phyloP scores from a whole-genome alignment of 345 rosid species.

The Aquilaria malaccensis region DNA sequence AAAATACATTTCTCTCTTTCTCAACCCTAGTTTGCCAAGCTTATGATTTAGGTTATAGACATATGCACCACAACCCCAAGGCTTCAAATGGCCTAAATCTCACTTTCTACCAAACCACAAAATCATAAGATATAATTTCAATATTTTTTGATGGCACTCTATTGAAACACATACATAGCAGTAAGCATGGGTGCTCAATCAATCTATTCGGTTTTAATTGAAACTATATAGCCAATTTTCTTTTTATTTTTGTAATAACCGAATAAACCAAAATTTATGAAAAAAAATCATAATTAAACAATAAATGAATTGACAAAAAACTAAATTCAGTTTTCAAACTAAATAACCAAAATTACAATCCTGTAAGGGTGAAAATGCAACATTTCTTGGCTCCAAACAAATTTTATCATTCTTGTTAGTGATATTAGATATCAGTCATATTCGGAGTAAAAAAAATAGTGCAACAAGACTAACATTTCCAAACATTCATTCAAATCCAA shows the following conservation, averaged over 20 bases:
- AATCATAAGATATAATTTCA: not conserved
- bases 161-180: not conserved
- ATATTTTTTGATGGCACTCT: not conserved
- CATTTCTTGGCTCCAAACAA: too few relatives aligned
- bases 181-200: not conserved
- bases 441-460: not conserved
- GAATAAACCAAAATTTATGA: not conserved
- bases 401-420: not conserved
- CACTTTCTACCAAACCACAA: not conserved
- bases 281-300: not conserved
- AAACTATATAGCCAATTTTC: too few relatives aligned
- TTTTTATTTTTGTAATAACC: not conserved
- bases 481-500: not conserved
- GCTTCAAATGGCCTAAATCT: not conserved
- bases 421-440: not conserved
- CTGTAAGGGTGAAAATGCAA: too few relatives aligned
- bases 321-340: too few relatives aligned
- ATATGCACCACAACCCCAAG: too few relatives aligned
- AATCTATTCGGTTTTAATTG: too few relatives aligned
- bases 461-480: not conserved
- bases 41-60: too few relatives aligned
- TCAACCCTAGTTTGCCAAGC: too few relatives aligned
- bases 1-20: not conserved
- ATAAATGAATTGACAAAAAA: too few relatives aligned
- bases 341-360: too few relatives aligned